Base-by-base conservation (phyloP, 2,329 filamentous ascomycete genomes). In the Massarina eburnea region DNA sequence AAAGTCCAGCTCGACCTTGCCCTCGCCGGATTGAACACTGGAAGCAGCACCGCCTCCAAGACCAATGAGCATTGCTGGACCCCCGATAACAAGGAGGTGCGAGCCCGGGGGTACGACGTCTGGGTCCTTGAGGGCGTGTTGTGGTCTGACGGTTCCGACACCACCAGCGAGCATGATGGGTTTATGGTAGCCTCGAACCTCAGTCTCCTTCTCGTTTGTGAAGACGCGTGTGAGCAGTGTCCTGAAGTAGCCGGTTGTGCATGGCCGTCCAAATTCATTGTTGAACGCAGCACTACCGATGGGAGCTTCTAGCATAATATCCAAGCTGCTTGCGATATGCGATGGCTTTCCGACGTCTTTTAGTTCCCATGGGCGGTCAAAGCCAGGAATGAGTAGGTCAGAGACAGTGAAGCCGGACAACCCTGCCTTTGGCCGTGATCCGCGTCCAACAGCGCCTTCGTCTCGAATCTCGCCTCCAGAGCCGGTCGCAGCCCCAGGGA, bases 81-180 rank as follows among this genome's bases (percentile, higher is more conserved):
- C 94, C 61, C 94, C 94, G 15, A 99, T 84, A 18, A 97, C 92
- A 55, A 99, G 86, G 36, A 95, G 81, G 66, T 92, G 89, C 15
- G 91, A 91, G n/a, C 91, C 92, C 41, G 91, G 82, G 41, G 85
- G 85, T 15, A 99, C 94, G 51, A 89, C 78, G 10, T 81, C 78
- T 8, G 86, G 82, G 51, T 88, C 81, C 74, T 99, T 99, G 48
- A 96, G 78, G 2, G 94, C 92, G 65, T 96, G 89, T 60, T 92
- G 85, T 12, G 94, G 92, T 46, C 94, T 78, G 22, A 97, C 92
- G 5, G 89, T 96, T 39, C 94, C 94, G 27, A 97, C 83, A 66
- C 94, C 94, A 65, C 94, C 94, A 51, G 94, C 94, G 73, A 99
- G 90, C 89, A 96, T 95, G 70, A 96, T 96, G 8, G 94, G 94